phyloP scores from a whole-genome alignment of 192 early-diverging fungal species.

The Mortierella hygrophila region DNA sequence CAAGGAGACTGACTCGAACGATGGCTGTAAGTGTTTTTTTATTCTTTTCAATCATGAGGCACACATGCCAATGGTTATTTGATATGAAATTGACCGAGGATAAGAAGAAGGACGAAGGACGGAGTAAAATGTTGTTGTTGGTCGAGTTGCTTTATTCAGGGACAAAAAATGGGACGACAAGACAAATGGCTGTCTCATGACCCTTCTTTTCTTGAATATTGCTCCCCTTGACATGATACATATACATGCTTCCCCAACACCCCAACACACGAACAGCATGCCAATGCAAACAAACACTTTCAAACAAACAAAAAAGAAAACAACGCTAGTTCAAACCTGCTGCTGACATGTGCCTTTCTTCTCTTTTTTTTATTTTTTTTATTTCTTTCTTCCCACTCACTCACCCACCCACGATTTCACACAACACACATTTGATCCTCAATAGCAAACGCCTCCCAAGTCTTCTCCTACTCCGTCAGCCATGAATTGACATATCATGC shows the following conservation, averaged over 20 bases:
- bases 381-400: background rate
- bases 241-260: background rate
- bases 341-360: constrained; percentile 46
- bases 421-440: background rate
- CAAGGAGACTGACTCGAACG: constrained; percentile 76
- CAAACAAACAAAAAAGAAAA: background rate
- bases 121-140: background rate
- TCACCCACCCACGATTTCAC: background rate
- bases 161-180: background rate
- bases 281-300: background rate
- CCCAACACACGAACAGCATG: background rate
- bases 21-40: constrained; percentile 44
- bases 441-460: constrained; percentile 54
- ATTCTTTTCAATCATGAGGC: background rate
- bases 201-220: background rate
- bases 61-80: background rate
- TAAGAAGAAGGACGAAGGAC: background rate
- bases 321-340: background rate
- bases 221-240: background rate
- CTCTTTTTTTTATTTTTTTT: background rate
- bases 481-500: constrained; percentile 83
- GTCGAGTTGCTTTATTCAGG: background rate
- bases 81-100: background rate
- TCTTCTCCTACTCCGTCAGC: constrained; percentile 69
- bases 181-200: constrained; percentile 4